Conservation (phyloP, 768 basidiomycete species). For the Lactarius hengduanensis region DNA sequence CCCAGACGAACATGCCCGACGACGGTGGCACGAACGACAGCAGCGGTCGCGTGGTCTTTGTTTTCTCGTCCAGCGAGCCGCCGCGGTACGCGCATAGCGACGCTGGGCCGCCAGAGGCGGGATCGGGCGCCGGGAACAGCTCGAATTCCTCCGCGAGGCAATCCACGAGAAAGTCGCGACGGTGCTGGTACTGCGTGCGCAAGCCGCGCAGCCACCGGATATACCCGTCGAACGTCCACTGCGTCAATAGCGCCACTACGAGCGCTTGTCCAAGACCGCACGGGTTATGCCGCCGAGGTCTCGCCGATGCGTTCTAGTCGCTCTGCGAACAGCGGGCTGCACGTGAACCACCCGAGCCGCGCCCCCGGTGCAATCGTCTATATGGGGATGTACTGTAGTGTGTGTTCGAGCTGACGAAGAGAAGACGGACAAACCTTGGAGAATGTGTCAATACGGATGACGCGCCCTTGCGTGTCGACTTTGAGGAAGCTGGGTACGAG, state of each 20-base stretch:
- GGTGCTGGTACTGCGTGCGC: constrained; percentile 51
- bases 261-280: constrained; percentile 71
- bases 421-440: constrained; percentile 52
- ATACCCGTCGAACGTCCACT: constrained; percentile 73
- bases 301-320: constrained; percentile 69
- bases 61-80: constrained; percentile 43
- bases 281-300: constrained; percentile 62
- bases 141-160: constrained; percentile 62
- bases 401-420: neutral
- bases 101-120: constrained; percentile 38
- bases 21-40: constrained; percentile 74
- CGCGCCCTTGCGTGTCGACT: constrained; percentile 76
- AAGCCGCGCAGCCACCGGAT: constrained; percentile 74
- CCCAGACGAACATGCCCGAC: constrained; percentile 85
- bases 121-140: constrained; percentile 40
- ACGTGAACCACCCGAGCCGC: constrained; percentile 79
- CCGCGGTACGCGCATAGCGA: constrained; percentile 45
- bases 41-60: constrained; percentile 36
- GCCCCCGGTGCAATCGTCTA: constrained; percentile 78
- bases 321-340: constrained; percentile 73
- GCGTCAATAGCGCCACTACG: constrained; percentile 55
- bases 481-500: constrained; percentile 65
- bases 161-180: constrained; percentile 67
- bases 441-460: constrained; percentile 80
- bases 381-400: constrained; percentile 2